These are phyloP conservation scores for Acer campestre DNA, from an alignment of 345 rosid species.

Conservation along the genomic window DNA sequence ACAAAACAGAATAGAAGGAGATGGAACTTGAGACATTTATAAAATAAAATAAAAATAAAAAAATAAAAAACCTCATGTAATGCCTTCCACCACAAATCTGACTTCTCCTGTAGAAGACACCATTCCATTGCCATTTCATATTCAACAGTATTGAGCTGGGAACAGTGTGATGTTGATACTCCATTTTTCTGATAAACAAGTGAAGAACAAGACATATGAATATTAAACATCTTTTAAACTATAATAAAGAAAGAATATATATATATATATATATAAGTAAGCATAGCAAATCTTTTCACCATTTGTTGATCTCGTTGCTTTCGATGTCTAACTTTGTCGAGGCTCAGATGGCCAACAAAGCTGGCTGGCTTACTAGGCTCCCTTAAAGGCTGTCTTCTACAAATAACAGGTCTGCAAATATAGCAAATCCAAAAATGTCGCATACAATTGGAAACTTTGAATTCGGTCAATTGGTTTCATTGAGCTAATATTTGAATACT, in stretches of 20 bases:
- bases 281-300: constrained; percentile 24
- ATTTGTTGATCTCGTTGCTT: constrained; percentile 24
- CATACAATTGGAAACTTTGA: not conserved
- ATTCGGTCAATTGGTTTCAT: not conserved
- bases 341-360: constrained; percentile 35
- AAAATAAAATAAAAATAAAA: too few species aligned
- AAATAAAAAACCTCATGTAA: constrained; percentile 31
- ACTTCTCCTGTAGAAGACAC: constrained; percentile 32
- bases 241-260: not conserved
- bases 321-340: constrained; percentile 17
- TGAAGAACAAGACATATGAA: not conserved
- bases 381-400: constrained; percentile 7
- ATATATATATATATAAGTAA: not conserved
- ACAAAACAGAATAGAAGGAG: not conserved
- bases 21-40: not conserved
- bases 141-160: constrained; percentile 44
- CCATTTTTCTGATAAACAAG: constrained; percentile 29
- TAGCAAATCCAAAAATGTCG: constrained; percentile 3
- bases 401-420: constrained; percentile 38
- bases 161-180: constrained; percentile 45
- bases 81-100: constrained; percentile 35
- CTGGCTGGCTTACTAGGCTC: constrained; percentile 14
- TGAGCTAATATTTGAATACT: not conserved
- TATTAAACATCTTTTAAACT: not conserved
- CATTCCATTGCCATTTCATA: constrained; percentile 45